These are phyloP conservation scores for Xenosphaeropsis pyriputrescens DNA, from an alignment of 2,329 filamentous ascomycete species.

Conservation along the genomic window DNA sequence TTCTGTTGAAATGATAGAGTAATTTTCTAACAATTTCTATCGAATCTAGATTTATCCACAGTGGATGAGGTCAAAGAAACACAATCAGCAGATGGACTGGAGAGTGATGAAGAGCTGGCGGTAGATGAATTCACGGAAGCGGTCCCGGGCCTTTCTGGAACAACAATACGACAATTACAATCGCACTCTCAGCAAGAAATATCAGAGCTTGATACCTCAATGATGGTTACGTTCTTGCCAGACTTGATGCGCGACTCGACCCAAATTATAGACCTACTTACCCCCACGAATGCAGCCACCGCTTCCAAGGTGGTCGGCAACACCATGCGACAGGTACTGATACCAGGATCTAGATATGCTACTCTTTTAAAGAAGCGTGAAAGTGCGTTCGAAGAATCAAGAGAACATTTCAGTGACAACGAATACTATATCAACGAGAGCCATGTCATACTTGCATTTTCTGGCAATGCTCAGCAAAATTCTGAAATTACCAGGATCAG, in stretches of 20 bases:
- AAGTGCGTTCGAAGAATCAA: conserved; percentile 5
- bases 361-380: conserved; percentile 6
- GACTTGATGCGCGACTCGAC: conserved; percentile 19
- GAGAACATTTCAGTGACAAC: conserved; percentile 6
- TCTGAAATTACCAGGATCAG: conserved; percentile 18
- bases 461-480: conserved; percentile 9
- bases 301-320: conserved; percentile 14
- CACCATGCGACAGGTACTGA: conserved; percentile 15
- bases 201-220: conserved; percentile 17
- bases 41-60: conserved; percentile 11
- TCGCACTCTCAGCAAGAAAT: conserved; percentile 11
- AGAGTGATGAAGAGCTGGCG: conserved; percentile 1
- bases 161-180: conserved; percentile 10
- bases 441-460: conserved; percentile 17
- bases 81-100: neutral
- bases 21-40: neutral
- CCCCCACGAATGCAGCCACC: conserved; percentile 10
- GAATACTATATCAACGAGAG: conserved; percentile 20
- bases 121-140: conserved; percentile 5
- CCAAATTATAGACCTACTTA: conserved; percentile 21
- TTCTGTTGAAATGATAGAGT: conserved; percentile 5
- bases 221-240: conserved; percentile 23
- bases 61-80: conserved; percentile 10
- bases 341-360: conserved; percentile 5
- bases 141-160: conserved; percentile 11